Conservation (phyloP, 805 yeast genomes). For the Saccharomycopsis fibuligera region DNA sequence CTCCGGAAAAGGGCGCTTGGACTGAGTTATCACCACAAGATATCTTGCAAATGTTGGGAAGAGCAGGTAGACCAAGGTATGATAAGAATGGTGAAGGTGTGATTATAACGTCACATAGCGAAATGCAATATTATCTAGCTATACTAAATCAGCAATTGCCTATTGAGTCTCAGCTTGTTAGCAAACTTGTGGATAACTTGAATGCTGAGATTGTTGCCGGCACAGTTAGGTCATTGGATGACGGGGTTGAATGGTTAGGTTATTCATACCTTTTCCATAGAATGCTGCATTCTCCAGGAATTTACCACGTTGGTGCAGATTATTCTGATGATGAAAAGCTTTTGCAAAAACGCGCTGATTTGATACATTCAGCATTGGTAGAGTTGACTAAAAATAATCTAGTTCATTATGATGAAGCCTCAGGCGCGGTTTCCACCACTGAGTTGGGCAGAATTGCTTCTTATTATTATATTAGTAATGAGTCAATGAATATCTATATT, state of each 20-base stretch:
- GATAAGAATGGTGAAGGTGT: conserved; percentile 92
- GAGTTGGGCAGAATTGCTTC: conserved; percentile 83
- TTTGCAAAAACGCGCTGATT: conserved; percentile 50
- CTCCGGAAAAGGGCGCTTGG: conserved; percentile 89
- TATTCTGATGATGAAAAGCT: conserved; percentile 46
- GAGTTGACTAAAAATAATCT: conserved; percentile 52
- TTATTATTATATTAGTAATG: conserved; percentile 71
- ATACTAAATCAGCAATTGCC: conserved; percentile 88
- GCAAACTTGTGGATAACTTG: conserved; percentile 61
- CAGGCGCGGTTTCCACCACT: conserved; percentile 47
- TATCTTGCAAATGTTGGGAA: conserved; percentile 92
- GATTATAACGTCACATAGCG: conserved; percentile 80
- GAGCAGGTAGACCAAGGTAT: conserved; percentile 96
- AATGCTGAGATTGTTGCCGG: conserved; percentile 88
- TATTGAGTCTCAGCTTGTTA: conserved; percentile 80
- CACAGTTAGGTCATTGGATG: conserved; percentile 48
- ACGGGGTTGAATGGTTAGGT: conserved; percentile 76
- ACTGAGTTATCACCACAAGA: conserved; percentile 91
- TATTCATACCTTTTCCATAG: conserved; percentile 74
- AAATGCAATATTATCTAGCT: conserved; percentile 82
- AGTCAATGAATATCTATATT: conserved; percentile 59
- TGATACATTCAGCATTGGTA: conserved; percentile 71
- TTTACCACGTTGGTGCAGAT: conserved; percentile 71
- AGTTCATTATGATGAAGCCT: conserved; percentile 46
- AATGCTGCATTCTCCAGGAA: conserved; percentile 63